Conservation (phyloP, 2,329 filamentous ascomycete genomes). For the Neonectria punicea region DNA sequence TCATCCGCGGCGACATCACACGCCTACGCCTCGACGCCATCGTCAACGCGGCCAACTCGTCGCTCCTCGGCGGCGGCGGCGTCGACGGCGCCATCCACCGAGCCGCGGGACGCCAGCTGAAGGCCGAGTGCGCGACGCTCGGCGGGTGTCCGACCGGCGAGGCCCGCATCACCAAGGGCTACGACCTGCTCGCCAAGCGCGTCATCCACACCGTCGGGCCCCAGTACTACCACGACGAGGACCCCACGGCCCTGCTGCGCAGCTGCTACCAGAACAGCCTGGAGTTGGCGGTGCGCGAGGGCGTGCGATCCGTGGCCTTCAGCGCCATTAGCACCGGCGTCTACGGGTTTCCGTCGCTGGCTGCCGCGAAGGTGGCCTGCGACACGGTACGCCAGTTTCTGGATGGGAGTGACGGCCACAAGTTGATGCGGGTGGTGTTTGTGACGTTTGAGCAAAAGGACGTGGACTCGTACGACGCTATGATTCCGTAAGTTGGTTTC, state of each 20-base stretch:
- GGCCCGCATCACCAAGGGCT: constrained; percentile 85
- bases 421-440: constrained; percentile 81
- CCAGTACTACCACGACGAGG: constrained; percentile 64
- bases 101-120: constrained; percentile 77
- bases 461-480: constrained; percentile 74
- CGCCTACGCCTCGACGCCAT: constrained; percentile 81
- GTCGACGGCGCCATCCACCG: constrained; percentile 89
- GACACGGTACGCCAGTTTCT: constrained; percentile 66
- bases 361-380: constrained; percentile 79
- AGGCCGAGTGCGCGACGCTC: constrained; percentile 77
- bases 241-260: constrained; percentile 61
- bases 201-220: constrained; percentile 95
- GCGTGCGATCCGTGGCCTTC: constrained; percentile 81
- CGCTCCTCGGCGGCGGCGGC: constrained; percentile 86
- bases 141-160: constrained; percentile 79
- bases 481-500: constrained; percentile 71
- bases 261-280: constrained; percentile 78
- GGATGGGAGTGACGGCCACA: constrained; percentile 55
- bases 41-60: constrained; percentile 90
- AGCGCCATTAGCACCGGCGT: constrained; percentile 87
- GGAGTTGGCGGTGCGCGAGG: constrained; percentile 74
- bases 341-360: constrained; percentile 83
- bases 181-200: constrained; percentile 77
- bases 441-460: constrained; percentile 87
- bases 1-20: constrained; percentile 85